Percentiles rank a stretch among this genome's conserved stretches.
phyloP scores from a whole-genome alignment of 139 green algal genomes.

The Spirogloea muscicola region DNA sequence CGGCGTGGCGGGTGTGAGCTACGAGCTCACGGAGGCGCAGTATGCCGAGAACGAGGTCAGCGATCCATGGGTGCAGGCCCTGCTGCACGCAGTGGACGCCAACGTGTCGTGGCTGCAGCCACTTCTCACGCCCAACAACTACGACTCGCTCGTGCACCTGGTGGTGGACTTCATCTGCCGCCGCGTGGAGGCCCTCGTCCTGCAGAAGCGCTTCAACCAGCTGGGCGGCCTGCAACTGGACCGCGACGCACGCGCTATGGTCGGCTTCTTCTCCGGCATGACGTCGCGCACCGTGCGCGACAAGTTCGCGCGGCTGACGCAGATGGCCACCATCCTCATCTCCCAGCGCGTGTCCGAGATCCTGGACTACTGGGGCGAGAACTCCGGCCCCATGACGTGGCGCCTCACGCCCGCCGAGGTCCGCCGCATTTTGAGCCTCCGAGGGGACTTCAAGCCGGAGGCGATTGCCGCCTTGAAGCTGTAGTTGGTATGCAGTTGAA shows the following conservation, averaged over 20 bases:
- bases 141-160: constrained; percentile 65
- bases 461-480: constrained; percentile 60
- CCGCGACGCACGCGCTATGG: constrained; percentile 70
- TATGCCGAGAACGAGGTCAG: constrained; percentile 63
- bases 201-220: constrained; percentile 86
- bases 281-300: constrained; percentile 78
- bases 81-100: constrained; percentile 63
- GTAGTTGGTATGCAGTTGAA: neutral
- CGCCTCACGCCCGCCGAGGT: constrained; percentile 75
- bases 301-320: constrained; percentile 82
- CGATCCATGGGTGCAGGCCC: constrained; percentile 68
- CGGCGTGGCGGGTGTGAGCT: constrained; percentile 58
- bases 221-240: constrained; percentile 91
- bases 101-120: constrained; percentile 64
- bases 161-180: constrained; percentile 69
- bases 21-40: constrained; percentile 71
- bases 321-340: constrained; percentile 83
- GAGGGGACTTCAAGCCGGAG: constrained; percentile 69
- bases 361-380: constrained; percentile 75
- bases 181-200: constrained; percentile 74
- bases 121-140: constrained; percentile 66
- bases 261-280: constrained; percentile 66
- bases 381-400: constrained; percentile 72
- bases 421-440: constrained; percentile 61
- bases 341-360: constrained; percentile 80